Conservation (phyloP, 2,329 filamentous ascomycete genomes). For the Alternaria sp. region DNA sequence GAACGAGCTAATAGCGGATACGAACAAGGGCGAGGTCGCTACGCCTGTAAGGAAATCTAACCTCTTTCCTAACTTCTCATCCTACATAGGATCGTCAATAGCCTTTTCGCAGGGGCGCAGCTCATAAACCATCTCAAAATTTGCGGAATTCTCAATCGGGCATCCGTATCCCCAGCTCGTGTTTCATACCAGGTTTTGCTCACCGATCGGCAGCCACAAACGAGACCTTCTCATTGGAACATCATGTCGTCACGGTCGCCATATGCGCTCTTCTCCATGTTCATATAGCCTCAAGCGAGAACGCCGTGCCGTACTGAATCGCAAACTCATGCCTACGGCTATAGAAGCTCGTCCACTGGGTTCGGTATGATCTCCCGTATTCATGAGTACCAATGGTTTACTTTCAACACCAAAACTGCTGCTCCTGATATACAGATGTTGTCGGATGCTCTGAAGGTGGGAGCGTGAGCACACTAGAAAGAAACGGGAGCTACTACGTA, state of each 20-base stretch:
- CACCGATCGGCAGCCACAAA: slow-evolving; percentile 22
- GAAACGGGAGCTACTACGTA: not conserved
- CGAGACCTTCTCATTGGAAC: slow-evolving; percentile 10
- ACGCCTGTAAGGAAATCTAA: slow-evolving; percentile 13
- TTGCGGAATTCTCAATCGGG: not conserved
- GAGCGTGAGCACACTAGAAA: not conserved
- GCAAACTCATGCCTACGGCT: not conserved
- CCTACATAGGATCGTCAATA: slow-evolving; percentile 8
- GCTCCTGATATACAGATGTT: not conserved
- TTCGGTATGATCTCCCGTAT: not conserved
- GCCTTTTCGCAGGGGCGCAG: slow-evolving; percentile 7
- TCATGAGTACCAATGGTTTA: not conserved
- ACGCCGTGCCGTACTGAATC: not conserved
- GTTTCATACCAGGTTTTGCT: slow-evolving; percentile 18
- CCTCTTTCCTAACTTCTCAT: slow-evolving; percentile 13
- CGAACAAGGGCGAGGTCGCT: slow-evolving; percentile 12
- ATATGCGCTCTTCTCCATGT: slow-evolving; percentile 9
- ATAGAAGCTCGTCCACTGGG: not conserved
- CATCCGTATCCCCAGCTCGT: slow-evolving; percentile 11
- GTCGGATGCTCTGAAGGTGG: not conserved
- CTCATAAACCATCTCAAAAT: slow-evolving; percentile 2
- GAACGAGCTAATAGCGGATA: slow-evolving; percentile 11
- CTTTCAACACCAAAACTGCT: not conserved
- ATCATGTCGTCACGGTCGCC: slow-evolving; percentile 9
- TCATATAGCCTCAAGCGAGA: slow-evolving; percentile 1